These are phyloP conservation scores for Erodium maritimum DNA, from an alignment of 345 rosid genomes.

Conservation along the genomic window DNA sequence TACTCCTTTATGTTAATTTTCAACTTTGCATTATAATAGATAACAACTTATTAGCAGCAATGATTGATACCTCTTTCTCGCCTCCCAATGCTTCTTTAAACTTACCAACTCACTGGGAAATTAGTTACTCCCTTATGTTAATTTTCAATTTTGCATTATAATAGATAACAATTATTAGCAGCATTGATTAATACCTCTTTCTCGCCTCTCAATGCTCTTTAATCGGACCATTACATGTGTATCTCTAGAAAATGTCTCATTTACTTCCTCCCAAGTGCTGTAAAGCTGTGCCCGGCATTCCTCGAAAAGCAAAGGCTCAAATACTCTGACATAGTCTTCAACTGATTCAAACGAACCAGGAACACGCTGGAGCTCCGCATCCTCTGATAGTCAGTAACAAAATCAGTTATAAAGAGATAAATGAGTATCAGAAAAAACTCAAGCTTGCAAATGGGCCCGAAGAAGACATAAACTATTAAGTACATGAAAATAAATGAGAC, in stretches of 20 bases:
- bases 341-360: constrained; percentile 86
- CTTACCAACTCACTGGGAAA: too few species aligned
- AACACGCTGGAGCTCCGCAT: constrained; percentile 77
- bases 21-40: neutral
- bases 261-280: constrained; percentile 86
- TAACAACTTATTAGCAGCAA: too few species aligned
- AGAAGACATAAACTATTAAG: neutral
- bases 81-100: too few species aligned
- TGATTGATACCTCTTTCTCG: too few species aligned
- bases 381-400: constrained; percentile 42
- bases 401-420: neutral
- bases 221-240: constrained; percentile 60
- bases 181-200: constrained; percentile 59
- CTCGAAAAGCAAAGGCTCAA: constrained; percentile 98
- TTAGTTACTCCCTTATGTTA: neutral
- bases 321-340: constrained; percentile 84
- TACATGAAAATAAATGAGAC: too few species aligned
- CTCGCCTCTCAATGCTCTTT: constrained; percentile 79
- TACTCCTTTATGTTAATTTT: too few species aligned
- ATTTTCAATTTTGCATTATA: neutral
- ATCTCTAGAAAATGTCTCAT: constrained; percentile 54
- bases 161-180: neutral
- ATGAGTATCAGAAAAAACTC: neutral
- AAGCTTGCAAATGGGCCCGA: neutral
- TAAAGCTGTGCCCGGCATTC: constrained; percentile 98